Evolutionary conservation across 441 rosid species (phyloP).

Genomic region (Kokia cookei): DNA sequence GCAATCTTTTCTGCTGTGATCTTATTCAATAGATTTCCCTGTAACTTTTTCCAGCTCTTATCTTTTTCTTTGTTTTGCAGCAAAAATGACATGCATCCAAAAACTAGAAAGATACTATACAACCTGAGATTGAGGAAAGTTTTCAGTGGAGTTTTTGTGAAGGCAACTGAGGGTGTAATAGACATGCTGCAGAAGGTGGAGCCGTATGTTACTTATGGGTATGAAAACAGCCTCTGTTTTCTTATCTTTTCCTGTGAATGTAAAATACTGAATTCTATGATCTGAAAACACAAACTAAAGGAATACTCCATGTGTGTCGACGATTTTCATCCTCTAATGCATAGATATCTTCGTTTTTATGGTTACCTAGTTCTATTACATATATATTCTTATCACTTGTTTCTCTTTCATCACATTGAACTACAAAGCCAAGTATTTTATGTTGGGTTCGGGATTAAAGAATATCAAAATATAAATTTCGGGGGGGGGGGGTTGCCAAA

Average conservation of each 20-base stretch:
- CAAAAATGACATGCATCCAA: constrained; percentile 73
- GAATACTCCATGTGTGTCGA: background rate
- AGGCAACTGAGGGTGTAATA: constrained; percentile 44
- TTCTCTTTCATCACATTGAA: background rate
- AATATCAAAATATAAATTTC: too few relatives aligned
- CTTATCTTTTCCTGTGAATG: background rate
- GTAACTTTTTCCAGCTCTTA: background rate
- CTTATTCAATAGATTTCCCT: background rate
- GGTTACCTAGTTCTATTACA: background rate
- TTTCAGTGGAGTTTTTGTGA: constrained; percentile 26
- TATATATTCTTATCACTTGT: background rate
- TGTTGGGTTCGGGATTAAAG: too few relatives aligned
- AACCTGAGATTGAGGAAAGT: background rate
- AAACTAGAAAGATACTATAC: constrained; percentile 47
- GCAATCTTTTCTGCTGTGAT: background rate
- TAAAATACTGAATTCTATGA: background rate
- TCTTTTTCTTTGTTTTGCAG: constrained; percentile 25
- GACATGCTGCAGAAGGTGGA: constrained; percentile 79
- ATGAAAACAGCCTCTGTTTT: constrained; percentile 1
- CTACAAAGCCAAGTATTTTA: background rate
- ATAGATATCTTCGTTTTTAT: background rate
- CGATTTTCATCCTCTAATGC: background rate
- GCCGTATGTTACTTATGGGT: constrained; percentile 92
- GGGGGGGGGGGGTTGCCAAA: too few relatives aligned
- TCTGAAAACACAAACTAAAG: background rate